Evolutionary conservation across 805 yeast genomes (phyloP), one percentile per base, ranked within the genome.

Genomic region (Priceomyces carsonii): DNA sequence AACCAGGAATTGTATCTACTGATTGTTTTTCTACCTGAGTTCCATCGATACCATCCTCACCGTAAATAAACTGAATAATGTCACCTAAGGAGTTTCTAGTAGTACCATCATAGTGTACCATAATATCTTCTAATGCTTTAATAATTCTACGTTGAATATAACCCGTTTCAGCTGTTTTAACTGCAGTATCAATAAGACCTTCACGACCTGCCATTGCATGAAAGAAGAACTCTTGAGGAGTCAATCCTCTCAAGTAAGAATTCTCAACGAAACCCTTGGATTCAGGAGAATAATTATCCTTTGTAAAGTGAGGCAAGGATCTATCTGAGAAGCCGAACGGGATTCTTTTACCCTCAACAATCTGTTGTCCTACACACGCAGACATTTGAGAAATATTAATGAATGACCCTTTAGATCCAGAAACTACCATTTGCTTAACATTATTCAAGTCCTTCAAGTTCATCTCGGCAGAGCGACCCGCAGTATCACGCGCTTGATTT

Each of bases 201-300:
- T 93, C 99, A 73, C 99, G 86, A 58, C 99, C 99, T 2, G 98
- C 90, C 69, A 93, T 93, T 43, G 99, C 98, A 61, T 93, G 99
- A 77, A 95, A 93, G 46, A 91, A 70, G 59, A 91, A 93, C 60
- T 93, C 99, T 8, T 98, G 96, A 2, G 99, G 99, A 10, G 90
- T 76, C 47, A 93, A 71, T 6, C 99, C 99, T 21, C 95, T 79
- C 57, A 73, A 93, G 71, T 93, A 93, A 10, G 98, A 91, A 60
- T 95, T 91, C 61, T 96, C 76, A 16, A 93, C 99, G 54, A 93
- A 93, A 50, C 99, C 99, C 61, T 89, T 89, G 3, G 98, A 91
- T 64, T 93, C 99, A 15, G 99, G 98, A 33, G 96, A 87, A 62
- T 93, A 93, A 62, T 93, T 99, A 69, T 93, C 99, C 63, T 93